Evolutionary conservation across 2,329 filamentous ascomycete species (phyloP), one percentile per base, ranked within the genome.

Genomic region (Epichloe festucae): DNA sequence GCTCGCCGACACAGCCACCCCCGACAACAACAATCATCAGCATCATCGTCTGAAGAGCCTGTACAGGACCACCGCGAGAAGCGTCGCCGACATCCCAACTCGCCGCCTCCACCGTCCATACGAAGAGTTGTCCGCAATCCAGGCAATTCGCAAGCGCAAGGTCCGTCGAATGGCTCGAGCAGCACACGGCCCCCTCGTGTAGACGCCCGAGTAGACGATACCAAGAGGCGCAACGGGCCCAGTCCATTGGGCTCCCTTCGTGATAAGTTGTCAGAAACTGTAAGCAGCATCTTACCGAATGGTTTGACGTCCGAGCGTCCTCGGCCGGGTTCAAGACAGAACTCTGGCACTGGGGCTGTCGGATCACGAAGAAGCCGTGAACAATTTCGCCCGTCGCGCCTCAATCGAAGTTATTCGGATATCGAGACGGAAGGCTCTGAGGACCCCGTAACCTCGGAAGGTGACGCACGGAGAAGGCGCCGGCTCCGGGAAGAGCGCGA

Each of bases 1-100:
- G 57, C 61, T 17, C 70, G 76, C 19, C 65, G 74, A 34, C 74
- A 77, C 57, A 77, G 74, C 56, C 75, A 78, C 50, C 73, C 74
- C 0, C 67, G 71, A 34, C 68, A 70, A 34, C 68, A 70, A 48
- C 62, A 65, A 43, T 70, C 70, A 21, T 69, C 68, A 3, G 62
- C 65, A 14, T 67, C 70, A 2, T 72, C 71, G n/a, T 70, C 71
- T 2, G 68, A 71, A 2, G 70, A 72, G 17, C 57, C 59, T n/a
- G 53, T 45, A 2, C 63, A 63, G 3, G 54, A 51, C 3, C 45
- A 43, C 8, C 35, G 43, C 27, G 45, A 56, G 12, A 64, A 60
- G 54, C 58, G 61, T 36, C 57, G 60, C 50, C 57, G 56, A 3
- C 60, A 60, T 46, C 36, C 59, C 42, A 54, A 56, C 58, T 57